Conservation (phyloP, 2,329 filamentous ascomycete species). For the Microcera coccophila region DNA sequence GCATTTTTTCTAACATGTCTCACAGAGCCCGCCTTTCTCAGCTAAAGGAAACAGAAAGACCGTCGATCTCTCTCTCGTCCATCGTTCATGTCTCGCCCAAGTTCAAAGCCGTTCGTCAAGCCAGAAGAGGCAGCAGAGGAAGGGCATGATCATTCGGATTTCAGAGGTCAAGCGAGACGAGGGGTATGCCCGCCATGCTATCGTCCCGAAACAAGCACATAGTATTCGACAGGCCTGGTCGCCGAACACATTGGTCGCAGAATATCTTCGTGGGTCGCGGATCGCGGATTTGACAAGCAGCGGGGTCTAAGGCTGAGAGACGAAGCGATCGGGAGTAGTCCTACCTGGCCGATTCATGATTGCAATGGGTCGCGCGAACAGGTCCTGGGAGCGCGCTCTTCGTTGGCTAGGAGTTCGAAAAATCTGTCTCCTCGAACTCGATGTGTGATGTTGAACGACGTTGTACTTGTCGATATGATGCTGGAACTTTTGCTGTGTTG, state of each 20-base stretch:
- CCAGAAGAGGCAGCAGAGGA: conserved; percentile 12
- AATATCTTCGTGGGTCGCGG: conserved; percentile 13
- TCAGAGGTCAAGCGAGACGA: too few relatives aligned
- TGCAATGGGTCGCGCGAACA: conserved; percentile 27
- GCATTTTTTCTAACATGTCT: conserved; percentile 20
- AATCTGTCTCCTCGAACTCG: conserved; percentile 16
- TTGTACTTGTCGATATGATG: conserved; percentile 21
- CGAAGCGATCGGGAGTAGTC: conserved; percentile 30
- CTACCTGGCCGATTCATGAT: conserved; percentile 61
- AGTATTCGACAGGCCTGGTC: too few relatives aligned
- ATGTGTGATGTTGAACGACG: conserved; percentile 12
- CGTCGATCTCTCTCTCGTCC: conserved; percentile 8
- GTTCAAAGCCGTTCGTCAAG: neutral
- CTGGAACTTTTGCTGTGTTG: conserved; percentile 20
- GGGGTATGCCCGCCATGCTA: too few relatives aligned
- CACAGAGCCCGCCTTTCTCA: conserved; percentile 10
- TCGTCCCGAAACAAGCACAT: too few relatives aligned
- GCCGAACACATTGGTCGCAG: too few relatives aligned
- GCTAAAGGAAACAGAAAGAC: conserved; percentile 3
- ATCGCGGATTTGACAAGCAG: conserved; percentile 22
- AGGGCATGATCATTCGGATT: conserved; percentile 18
- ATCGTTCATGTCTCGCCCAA: conserved; percentile 13
- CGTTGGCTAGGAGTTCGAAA: conserved; percentile 12
- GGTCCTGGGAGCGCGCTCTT: conserved; percentile 9
- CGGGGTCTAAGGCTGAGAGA: conserved; percentile 25